These are phyloP conservation scores for Pouteria campechiana DNA, from an alignment of 179 eudicot genomes.

Conservation along the genomic window DNA sequence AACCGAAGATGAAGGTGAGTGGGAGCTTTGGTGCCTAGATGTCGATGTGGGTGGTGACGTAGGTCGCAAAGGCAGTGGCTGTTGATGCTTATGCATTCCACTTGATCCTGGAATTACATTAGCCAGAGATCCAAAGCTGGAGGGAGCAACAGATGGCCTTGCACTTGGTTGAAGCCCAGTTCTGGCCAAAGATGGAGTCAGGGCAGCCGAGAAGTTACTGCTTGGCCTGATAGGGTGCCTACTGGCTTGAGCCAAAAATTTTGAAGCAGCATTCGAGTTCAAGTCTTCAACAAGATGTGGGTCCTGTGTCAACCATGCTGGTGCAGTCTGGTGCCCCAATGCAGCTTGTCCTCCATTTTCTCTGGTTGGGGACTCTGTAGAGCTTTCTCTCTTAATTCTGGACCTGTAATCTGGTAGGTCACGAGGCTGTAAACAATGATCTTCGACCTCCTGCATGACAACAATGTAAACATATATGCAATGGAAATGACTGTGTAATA, in stretches of 20 bases:
- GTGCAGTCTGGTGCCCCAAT: slow-evolving; percentile 27
- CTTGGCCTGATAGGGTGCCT: no score
- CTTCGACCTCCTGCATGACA: slow-evolving; percentile 42
- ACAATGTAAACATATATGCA: no score
- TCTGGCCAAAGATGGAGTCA: slow-evolving; percentile 21
- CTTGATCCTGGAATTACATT: slow-evolving; percentile 18
- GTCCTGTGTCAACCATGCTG: slow-evolving; percentile 32
- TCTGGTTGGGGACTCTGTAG: slow-evolving; percentile 30
- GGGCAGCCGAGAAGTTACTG: no score
- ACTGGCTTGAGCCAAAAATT: no score
- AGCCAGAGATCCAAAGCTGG: slow-evolving; percentile 7
- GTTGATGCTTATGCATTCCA: slow-evolving; percentile 30
- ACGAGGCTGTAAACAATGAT: slow-evolving; percentile 19
- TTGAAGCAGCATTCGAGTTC: slow-evolving; percentile 8
- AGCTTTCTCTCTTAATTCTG: slow-evolving; percentile 37
- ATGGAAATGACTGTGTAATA: no score
- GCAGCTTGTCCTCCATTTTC: slow-evolving; percentile 35
- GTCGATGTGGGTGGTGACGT: slow-evolving; percentile 25
- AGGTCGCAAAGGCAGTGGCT: slow-evolving; percentile 14
- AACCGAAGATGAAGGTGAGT: slow-evolving; percentile 26
- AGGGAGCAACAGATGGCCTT: slow-evolving; percentile 19
- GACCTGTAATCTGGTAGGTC: slow-evolving; percentile 26
- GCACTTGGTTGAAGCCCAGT: slow-evolving; percentile 21
- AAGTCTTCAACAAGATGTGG: slow-evolving; percentile 16
- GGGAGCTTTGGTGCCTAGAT: slow-evolving; percentile 24